A percentile compares a stretch with the other conserved stretches of the same genome.
These are phyloP conservation scores for Cutaneotrichosporon sp. DNA, from an alignment of 1,284 basidiomycete genomes.

Conservation along the genomic window DNA sequence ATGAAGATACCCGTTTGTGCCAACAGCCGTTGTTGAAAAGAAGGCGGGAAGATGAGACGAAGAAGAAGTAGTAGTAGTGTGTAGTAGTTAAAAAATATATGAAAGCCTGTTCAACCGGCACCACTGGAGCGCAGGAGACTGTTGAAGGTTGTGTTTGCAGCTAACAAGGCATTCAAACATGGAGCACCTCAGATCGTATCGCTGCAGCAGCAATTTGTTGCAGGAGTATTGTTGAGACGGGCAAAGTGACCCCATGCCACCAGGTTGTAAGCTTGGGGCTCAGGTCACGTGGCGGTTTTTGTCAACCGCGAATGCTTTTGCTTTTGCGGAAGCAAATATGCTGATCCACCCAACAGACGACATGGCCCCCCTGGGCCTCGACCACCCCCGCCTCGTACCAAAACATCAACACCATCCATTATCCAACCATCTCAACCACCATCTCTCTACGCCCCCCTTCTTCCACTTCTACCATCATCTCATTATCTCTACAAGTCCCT, in stretches of 20 bases:
- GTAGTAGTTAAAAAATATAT: constrained; percentile 25
- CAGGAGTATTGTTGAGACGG: no score
- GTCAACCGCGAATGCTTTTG: constrained; percentile 10
- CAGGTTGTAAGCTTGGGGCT: no score
- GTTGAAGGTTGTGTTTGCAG: no score
- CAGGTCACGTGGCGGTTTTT: no score
- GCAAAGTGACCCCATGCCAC: no score
- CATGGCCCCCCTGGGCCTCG: no score
- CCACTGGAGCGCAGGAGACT: no score
- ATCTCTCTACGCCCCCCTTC: background rate
- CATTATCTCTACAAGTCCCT: no score
- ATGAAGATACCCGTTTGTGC: constrained; percentile 21
- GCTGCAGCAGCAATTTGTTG: no score
- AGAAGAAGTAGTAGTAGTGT: constrained; percentile 14
- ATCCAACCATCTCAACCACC: background rate
- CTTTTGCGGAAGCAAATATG: constrained; percentile 9
- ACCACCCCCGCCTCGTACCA: background rate
- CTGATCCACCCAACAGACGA: background rate
- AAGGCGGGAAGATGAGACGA: constrained; percentile 7
- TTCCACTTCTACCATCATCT: no score
- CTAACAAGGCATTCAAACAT: no score
- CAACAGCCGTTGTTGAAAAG: constrained; percentile 21
- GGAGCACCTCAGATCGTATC: no score
- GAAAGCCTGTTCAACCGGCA: constrained; percentile 50
- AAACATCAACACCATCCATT: background rate